A percentile compares a stretch with the other conserved stretches of the same genome.
phyloP scores from a whole-genome alignment of 352 stramenopile genomes.

The Globisporangium iwayamae region DNA sequence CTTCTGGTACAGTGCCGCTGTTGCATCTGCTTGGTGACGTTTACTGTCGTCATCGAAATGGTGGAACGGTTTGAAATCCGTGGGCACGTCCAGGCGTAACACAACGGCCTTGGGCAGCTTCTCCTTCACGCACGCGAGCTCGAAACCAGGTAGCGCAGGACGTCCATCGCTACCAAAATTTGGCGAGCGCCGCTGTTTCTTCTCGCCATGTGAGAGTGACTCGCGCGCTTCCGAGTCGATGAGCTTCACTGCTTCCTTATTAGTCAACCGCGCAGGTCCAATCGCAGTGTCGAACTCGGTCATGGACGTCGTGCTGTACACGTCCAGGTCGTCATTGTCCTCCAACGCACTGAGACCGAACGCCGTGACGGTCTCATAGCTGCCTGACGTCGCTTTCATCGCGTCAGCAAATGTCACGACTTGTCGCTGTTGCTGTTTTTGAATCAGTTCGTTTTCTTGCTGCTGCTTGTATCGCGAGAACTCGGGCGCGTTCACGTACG shows the following conservation, averaged over 20 bases:
- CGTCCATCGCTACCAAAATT: conserved; percentile 57
- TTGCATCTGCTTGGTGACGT: conserved; percentile 10
- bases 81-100: conserved; percentile 46
- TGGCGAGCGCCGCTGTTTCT: not conserved
- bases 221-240: conserved; percentile 34
- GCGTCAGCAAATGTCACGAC: conserved; percentile 76
- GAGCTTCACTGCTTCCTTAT: conserved; percentile 22
- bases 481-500: conserved; percentile 68
- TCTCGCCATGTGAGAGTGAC: conserved; percentile 12
- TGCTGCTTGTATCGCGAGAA: conserved; percentile 55
- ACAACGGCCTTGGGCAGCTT: conserved; percentile 42
- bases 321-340: conserved; percentile 82
- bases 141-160: conserved; percentile 52
- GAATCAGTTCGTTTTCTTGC: conserved; percentile 19
- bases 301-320: conserved; percentile 69
- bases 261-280: conserved; percentile 21
- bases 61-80: conserved; percentile 44
- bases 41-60: conserved; percentile 37
- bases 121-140: conserved; percentile 33
- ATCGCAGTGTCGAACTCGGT: conserved; percentile 66
- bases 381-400: conserved; percentile 37
- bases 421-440: conserved; percentile 31
- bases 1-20: conserved; percentile 43
- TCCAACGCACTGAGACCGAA: conserved; percentile 78
- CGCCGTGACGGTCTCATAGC: conserved; percentile 32